Conservation (phyloP, 805 yeast species). For the Lipomyces spencermartinsiae region DNA sequence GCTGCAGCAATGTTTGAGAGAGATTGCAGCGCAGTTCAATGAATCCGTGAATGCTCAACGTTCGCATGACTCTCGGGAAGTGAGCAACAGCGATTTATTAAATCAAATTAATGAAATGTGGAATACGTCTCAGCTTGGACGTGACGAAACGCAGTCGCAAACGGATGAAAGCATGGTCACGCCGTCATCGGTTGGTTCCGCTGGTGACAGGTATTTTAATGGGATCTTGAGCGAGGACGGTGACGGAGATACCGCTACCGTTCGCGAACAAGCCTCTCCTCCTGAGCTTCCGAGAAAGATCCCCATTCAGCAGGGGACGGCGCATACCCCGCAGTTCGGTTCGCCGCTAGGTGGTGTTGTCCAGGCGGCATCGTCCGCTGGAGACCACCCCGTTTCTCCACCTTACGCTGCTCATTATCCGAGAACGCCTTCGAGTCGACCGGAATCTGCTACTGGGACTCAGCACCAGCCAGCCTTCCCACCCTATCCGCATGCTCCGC, state of each 20-base stretch:
- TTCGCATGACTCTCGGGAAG: background rate
- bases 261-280: background rate
- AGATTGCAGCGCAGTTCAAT: slow-evolving; percentile 18
- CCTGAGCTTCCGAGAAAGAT: slow-evolving; percentile 19
- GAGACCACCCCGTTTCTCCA: background rate
- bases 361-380: slow-evolving; percentile 1
- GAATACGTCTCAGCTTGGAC: slow-evolving; percentile 15
- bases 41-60: slow-evolving; percentile 5
- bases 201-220: background rate
- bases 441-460: background rate
- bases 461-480: background rate
- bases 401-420: background rate
- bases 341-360: background rate
- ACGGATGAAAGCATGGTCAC: slow-evolving; percentile 18
- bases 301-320: slow-evolving; percentile 8
- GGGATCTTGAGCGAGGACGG: slow-evolving; percentile 1
- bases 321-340: slow-evolving; percentile 13
- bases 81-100: slow-evolving; percentile 7
- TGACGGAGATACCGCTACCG: slow-evolving; percentile 11
- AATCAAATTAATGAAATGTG: slow-evolving; percentile 23
- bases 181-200: slow-evolving; percentile 16
- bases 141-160: background rate
- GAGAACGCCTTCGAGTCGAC: background rate
- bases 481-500: background rate
- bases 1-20: slow-evolving; percentile 24